Percentiles rank a stretch among this genome's conserved stretches.
Evolutionary conservation across 2,329 filamentous ascomycete species (phyloP).

Genomic region (Ophiostoma quercus): DNA sequence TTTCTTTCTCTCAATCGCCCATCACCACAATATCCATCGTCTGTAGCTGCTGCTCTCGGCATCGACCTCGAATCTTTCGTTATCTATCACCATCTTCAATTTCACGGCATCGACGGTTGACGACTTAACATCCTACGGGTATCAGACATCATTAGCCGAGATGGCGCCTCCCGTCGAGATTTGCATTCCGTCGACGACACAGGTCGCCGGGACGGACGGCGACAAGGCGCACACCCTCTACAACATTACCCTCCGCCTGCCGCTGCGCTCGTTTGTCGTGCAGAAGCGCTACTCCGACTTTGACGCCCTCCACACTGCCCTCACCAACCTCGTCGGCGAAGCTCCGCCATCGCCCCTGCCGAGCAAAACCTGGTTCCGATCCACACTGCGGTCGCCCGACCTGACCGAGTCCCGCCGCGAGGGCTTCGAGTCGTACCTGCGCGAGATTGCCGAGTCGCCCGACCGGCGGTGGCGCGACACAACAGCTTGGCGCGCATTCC

Average conservation of each 20-base stretch:
- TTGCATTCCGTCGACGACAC: slow-evolving; percentile 61
- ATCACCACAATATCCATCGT: neutral
- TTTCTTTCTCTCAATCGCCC: neutral
- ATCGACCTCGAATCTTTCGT: neutral
- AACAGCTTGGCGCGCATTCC: slow-evolving; percentile 65
- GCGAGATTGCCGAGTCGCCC: slow-evolving; percentile 64
- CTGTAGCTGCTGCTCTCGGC: neutral
- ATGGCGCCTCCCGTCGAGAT: slow-evolving; percentile 65
- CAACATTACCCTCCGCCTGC: slow-evolving; percentile 71
- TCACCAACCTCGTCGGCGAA: slow-evolving; percentile 55
- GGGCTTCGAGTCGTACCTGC: slow-evolving; percentile 66
- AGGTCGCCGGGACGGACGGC: slow-evolving; percentile 44
- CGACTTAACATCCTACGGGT: neutral
- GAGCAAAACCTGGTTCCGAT: slow-evolving; percentile 70
- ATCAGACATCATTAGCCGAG: neutral
- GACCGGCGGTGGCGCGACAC: slow-evolving; percentile 73
- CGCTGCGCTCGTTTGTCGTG: slow-evolving; percentile 68
- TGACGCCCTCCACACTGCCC: slow-evolving; percentile 56
- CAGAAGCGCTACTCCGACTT: slow-evolving; percentile 84
- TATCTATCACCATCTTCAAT: neutral
- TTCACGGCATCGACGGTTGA: neutral
- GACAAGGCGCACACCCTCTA: slow-evolving; percentile 70
- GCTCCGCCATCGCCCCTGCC: slow-evolving; percentile 65
- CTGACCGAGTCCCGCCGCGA: slow-evolving; percentile 65
- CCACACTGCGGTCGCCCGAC: slow-evolving; percentile 62